Evolutionary conservation across 1,284 basidiomycete genomes (phyloP), one percentile per base, ranked within the genome.

Genomic region (Lignosus rhinocerotis): DNA sequence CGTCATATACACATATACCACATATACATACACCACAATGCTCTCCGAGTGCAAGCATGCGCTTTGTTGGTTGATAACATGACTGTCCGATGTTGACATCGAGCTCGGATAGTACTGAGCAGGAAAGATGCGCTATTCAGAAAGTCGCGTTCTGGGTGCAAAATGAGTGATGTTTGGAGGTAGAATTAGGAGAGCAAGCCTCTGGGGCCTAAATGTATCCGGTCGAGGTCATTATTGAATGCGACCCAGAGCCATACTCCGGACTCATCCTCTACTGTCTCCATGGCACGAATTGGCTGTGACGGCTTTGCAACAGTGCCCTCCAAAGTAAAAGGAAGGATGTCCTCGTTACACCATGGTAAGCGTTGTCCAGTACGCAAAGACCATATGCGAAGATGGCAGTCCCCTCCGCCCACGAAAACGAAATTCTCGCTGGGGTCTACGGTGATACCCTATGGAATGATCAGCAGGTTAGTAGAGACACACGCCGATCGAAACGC

Each of bases 361-460:
- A 67, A 43, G 9, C 46, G 59, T 11, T 62, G 38, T 2, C 87
- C 88, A 4, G 78, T 81, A 6, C 70, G 76, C 6, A 91, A 67
- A 3, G 86, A 87, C 89, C 89, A 92, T 1, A 78, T 80, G 30
- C 86, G 78, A 70, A 90, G 75, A 63, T 80, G 72, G 64, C 78
- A 67, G 76, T 88, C 83, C 69, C 86, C 80, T 3, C 90, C 91
- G 0, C 86, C 87, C 4, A 85, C 85, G 65, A 93, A 93, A 14
- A 94, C 67, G 61, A 88, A 85, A 48, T 86, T 78, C 56, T 89
- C 80, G 2, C 73, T 71, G 0, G 83, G 79, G 60, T 90, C 87
- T 11, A 83, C 69, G 0, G 79, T 73, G 16, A 89, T 74, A 9
- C 88, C 87, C 88, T 90, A 61, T 14, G 25, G 12, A 6, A 2